Percentiles rank a stretch among this genome's conserved stretches.
Evolutionary conservation across 257 asterid genomes (phyloP).

Genomic region (Solanum appendiculatum): DNA sequence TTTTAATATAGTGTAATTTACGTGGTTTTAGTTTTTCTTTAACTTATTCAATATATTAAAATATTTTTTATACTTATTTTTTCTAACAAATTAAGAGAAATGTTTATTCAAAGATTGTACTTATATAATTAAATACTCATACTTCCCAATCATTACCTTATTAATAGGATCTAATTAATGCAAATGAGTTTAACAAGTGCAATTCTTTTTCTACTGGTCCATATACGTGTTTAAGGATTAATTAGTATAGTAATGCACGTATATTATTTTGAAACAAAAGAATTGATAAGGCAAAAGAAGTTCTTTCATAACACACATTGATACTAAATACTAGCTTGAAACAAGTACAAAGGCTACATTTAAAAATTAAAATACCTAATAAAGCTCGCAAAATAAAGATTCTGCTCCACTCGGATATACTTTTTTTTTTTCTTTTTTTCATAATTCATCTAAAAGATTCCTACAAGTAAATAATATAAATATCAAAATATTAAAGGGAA

Average conservation of each 20-base stretch:
- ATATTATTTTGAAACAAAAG: no score
- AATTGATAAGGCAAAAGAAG: neutral
- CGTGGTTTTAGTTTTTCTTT: neutral
- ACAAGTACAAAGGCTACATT: constrained; percentile 21
- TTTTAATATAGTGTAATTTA: neutral
- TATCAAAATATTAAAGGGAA: constrained; percentile 7
- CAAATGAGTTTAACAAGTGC: neutral
- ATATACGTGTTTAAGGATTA: neutral
- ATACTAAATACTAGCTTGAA: constrained; percentile 11
- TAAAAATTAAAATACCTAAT: constrained; percentile 1
- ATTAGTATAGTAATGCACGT: neutral
- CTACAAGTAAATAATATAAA: constrained; percentile 15
- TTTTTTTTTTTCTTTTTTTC: constrained; percentile 18
- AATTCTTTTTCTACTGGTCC: neutral
- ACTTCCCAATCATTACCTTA: neutral
- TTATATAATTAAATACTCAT: neutral
- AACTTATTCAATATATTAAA: no score
- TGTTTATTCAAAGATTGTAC: neutral
- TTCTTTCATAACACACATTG: constrained; percentile 18
- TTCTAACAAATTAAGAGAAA: neutral
- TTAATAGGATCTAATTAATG: neutral
- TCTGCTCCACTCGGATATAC: constrained; percentile 4
- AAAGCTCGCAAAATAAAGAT: constrained; percentile 21
- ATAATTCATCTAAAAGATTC: constrained; percentile 9
- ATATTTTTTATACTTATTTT: neutral